phyloP scores from a whole-genome alignment of 2,329 filamentous ascomycete species.

The Neofusicoccum laricinum region DNA sequence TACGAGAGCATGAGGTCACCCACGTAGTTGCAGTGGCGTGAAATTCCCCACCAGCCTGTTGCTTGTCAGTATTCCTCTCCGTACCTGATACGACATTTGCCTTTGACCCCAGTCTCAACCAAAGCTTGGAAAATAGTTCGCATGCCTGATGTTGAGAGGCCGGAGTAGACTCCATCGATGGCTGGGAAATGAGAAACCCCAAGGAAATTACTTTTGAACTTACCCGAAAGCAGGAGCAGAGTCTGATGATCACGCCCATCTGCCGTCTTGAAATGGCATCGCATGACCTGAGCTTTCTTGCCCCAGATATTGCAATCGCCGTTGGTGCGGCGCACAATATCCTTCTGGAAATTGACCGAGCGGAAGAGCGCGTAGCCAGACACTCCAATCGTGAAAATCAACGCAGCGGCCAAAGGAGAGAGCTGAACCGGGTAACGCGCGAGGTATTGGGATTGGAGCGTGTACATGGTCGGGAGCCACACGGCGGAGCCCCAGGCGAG shows the following conservation, averaged over 20 bases:
- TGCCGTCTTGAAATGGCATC: slow-evolving; percentile 40
- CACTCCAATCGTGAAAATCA: slow-evolving; percentile 31
- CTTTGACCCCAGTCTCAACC: neutral
- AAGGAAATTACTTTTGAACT: neutral
- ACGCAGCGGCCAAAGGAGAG: slow-evolving; percentile 23
- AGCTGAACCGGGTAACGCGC: slow-evolving; percentile 40
- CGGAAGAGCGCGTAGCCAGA: slow-evolving; percentile 46
- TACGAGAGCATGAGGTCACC: slow-evolving; percentile 42
- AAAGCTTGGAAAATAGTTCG: neutral
- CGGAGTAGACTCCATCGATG: neutral
- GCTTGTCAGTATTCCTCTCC: neutral
- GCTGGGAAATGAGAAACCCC: neutral
- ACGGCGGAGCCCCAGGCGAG: slow-evolving; percentile 32
- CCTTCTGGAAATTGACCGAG: slow-evolving; percentile 47
- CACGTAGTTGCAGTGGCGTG: slow-evolving; percentile 42
- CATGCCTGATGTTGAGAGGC: neutral
- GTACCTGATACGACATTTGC: neutral
- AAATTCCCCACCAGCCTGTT: slow-evolving; percentile 41
- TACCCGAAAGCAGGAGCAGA: slow-evolving; percentile 37
- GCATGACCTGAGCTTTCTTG: slow-evolving; percentile 38
- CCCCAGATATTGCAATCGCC: slow-evolving; percentile 47
- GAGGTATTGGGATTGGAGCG: slow-evolving; percentile 49
- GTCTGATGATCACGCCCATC: slow-evolving; percentile 37
- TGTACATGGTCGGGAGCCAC: slow-evolving; percentile 48
- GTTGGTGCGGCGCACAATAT: slow-evolving; percentile 38